These are phyloP conservation scores for Xylaria sp. DNA, from an alignment of 2,329 filamentous ascomycete species.

Conservation along the genomic window DNA sequence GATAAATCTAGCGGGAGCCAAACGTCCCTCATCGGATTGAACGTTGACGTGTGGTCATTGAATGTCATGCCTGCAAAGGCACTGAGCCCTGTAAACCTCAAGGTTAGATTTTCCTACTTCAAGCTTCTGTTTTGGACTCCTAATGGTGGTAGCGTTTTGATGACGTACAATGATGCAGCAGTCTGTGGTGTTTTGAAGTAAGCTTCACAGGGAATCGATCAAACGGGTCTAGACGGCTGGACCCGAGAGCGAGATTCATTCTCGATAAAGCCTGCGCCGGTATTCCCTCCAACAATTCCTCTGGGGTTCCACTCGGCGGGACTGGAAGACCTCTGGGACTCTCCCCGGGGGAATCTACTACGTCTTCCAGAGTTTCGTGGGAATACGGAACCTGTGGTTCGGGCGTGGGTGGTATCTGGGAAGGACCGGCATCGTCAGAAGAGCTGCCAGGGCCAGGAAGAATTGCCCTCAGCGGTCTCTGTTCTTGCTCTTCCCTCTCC, in stretches of 20 bases:
- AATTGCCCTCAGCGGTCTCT: constrained; percentile 21
- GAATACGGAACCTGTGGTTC: neutral
- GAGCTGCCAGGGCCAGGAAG: constrained; percentile 7
- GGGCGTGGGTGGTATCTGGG: neutral
- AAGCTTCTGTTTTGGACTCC: constrained; percentile 42
- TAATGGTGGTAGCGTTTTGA: neutral
- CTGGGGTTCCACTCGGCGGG: neutral
- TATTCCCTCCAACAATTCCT: constrained; percentile 26
- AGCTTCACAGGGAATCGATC: constrained; percentile 51
- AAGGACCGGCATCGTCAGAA: neutral
- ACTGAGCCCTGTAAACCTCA: constrained; percentile 36
- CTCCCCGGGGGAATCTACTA: neutral
- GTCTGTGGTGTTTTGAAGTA: constrained; percentile 51
- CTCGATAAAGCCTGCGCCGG: constrained; percentile 44
- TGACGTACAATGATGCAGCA: constrained; percentile 52
- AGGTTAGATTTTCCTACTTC: constrained; percentile 50
- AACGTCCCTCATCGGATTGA: constrained; percentile 52
- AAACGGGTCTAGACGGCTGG: constrained; percentile 50
- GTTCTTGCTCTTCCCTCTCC: constrained; percentile 27
- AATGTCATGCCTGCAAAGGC: constrained; percentile 50
- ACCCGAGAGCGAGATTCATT: constrained; percentile 48
- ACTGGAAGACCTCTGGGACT: neutral
- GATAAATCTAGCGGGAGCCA: constrained; percentile 55
- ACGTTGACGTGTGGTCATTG: constrained; percentile 15
- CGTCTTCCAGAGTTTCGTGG: neutral